phyloP scores from a whole-genome alignment of 495 filamentous ascomycete genomes.

The Aspergillus funiculosus region DNA sequence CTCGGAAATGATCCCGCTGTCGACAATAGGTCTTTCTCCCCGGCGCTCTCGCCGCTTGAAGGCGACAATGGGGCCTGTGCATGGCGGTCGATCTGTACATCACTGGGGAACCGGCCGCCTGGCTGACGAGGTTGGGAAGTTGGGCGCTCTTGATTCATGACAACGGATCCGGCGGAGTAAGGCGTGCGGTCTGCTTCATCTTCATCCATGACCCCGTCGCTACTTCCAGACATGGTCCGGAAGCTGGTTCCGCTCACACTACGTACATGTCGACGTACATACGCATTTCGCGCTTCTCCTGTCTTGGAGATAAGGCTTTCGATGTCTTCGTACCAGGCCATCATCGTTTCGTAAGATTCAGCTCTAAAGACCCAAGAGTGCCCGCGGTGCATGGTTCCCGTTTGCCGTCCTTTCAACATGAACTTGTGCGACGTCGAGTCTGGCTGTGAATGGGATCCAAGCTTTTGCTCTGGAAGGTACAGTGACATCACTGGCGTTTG shows the following conservation, averaged over 20 bases:
- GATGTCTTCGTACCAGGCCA: slow-evolving; percentile 94
- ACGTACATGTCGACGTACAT: slow-evolving; percentile 70
- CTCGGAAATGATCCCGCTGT: slow-evolving; percentile 50
- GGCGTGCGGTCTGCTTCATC: slow-evolving; percentile 76
- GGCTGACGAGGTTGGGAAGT: slow-evolving; percentile 55
- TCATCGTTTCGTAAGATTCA: slow-evolving; percentile 93
- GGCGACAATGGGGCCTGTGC: slow-evolving; percentile 70
- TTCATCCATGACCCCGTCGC: slow-evolving; percentile 75
- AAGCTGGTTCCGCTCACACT: slow-evolving; percentile 66
- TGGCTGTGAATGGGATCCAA: slow-evolving; percentile 83
- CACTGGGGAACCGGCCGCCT: slow-evolving; percentile 88
- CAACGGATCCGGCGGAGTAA: slow-evolving; percentile 57
- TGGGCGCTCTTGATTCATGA: slow-evolving; percentile 39
- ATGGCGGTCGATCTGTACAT: slow-evolving; percentile 73
- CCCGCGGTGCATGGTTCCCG: slow-evolving; percentile 85
- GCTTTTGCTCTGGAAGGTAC: slow-evolving; percentile 87
- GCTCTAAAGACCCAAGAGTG: slow-evolving; percentile 98
- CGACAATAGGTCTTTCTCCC: slow-evolving; percentile 56
- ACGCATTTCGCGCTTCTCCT: slow-evolving; percentile 83
- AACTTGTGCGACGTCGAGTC: slow-evolving; percentile 95
- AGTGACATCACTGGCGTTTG: slow-evolving; percentile 91
- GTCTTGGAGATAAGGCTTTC: slow-evolving; percentile 78
- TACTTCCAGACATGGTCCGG: slow-evolving; percentile 56
- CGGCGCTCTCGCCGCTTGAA: slow-evolving; percentile 67
- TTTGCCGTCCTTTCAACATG: slow-evolving; percentile 92